A percentile compares a stretch with the other conserved stretches of the same genome.
Conservation (phyloP, 2,329 filamentous ascomycete genomes). For the Talaromyces sp. region DNA sequence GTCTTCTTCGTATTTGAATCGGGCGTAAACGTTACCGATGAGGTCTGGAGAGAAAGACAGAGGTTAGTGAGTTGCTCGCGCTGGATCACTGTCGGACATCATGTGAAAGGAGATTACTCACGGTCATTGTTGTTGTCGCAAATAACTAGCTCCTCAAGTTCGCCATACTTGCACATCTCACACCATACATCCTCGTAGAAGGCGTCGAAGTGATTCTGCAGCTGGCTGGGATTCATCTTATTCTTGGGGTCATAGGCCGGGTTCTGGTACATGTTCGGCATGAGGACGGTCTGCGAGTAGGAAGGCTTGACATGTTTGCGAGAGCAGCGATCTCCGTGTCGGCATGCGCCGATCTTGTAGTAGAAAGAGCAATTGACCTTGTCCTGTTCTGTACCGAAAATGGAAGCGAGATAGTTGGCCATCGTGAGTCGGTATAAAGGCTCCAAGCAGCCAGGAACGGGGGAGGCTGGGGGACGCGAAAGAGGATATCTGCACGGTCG, state of each 20-base stretch:
- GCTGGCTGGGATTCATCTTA: conserved; percentile 93
- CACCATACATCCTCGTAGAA: conserved; percentile 99
- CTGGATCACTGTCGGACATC: neutral
- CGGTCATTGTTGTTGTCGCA: conserved; percentile 99
- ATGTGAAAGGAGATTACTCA: conserved; percentile 50
- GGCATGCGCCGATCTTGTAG: conserved; percentile 99
- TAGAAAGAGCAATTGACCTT: conserved; percentile 99
- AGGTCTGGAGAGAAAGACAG: conserved; percentile 62
- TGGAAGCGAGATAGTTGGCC: conserved; percentile 91
- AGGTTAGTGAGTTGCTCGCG: conserved; percentile 15
- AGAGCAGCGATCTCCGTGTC: conserved; percentile 96
- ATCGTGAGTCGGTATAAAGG: neutral
- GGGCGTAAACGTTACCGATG: conserved; percentile 98
- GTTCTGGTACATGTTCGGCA: conserved; percentile 99
- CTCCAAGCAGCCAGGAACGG: neutral
- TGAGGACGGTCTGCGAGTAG: conserved; percentile 95
- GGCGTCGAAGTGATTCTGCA: conserved; percentile 99
- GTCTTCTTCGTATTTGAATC: conserved; percentile 99
- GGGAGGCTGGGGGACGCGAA: neutral
- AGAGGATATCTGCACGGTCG: neutral
- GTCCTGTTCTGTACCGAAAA: conserved; percentile 99
- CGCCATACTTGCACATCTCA: conserved; percentile 98
- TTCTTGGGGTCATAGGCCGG: conserved; percentile 94
- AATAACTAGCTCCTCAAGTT: conserved; percentile 95
- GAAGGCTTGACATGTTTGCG: conserved; percentile 99